Evolutionary conservation across 2,329 filamentous ascomycete species (phyloP).

Genomic region (Mycosphaerelloides madeirae): DNA sequence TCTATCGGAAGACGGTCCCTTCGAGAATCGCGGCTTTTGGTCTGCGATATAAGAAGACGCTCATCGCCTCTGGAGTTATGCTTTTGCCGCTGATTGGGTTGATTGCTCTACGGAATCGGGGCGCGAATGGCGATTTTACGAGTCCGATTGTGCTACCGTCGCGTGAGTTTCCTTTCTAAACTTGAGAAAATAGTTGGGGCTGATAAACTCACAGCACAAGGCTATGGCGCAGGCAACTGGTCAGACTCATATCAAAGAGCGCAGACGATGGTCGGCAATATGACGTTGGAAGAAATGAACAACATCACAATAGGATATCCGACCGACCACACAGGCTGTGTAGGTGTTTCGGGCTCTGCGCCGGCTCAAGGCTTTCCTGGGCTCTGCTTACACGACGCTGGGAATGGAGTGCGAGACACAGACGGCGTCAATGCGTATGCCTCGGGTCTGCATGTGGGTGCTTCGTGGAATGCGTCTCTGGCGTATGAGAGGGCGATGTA

Average conservation of each 20-base stretch:
- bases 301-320: conserved; percentile 33
- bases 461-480: conserved; percentile 51
- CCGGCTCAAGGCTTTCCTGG: conserved; percentile 37
- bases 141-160: conserved; percentile 29
- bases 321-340: conserved; percentile 31
- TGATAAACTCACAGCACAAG: conserved; percentile 19
- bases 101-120: conserved; percentile 23
- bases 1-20: conserved; percentile 3
- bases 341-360: conserved; percentile 34
- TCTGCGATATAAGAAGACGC: conserved; percentile 22
- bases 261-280: conserved; percentile 29
- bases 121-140: conserved; percentile 23
- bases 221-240: conserved; percentile 33
- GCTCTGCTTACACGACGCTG: conserved; percentile 40
- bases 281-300: conserved; percentile 35
- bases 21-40: conserved; percentile 18
- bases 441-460: conserved; percentile 40
- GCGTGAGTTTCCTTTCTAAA: conserved; percentile 14
- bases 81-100: conserved; percentile 29
- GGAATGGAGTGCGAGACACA: conserved; percentile 40
- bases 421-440: conserved; percentile 43
- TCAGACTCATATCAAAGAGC: conserved; percentile 30
- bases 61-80: conserved; percentile 18
- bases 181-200: neutral
- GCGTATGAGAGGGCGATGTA: conserved; percentile 49